Percentiles rank a stretch among this genome's conserved stretches.
Conservation (phyloP, 495 filamentous ascomycete species). For the Neurospora sublineolata region DNA sequence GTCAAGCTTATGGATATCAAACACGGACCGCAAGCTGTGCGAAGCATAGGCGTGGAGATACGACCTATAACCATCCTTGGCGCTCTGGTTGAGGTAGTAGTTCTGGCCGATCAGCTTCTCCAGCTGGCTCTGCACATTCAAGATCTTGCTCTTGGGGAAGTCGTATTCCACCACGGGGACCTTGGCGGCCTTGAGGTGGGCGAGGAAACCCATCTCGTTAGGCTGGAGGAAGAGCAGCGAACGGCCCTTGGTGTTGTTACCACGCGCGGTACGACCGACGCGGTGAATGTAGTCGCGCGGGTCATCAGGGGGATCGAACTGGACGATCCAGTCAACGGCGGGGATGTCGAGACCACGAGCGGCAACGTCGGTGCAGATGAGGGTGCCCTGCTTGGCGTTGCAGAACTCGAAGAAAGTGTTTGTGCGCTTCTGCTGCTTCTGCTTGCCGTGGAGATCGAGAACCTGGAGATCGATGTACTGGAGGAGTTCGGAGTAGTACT, state of each 20-base stretch:
- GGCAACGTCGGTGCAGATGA: conserved; percentile 95
- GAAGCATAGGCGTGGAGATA: conserved; percentile 93
- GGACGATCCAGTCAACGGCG: conserved; percentile 88
- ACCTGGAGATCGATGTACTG: conserved; percentile 95
- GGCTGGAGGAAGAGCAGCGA: conserved; percentile 89
- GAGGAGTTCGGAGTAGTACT: conserved; percentile 85
- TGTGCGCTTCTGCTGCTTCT: conserved; percentile 94
- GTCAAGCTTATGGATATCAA: conserved; percentile 89
- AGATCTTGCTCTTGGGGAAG: conserved; percentile 81
- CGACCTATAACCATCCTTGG: conserved; percentile 57
- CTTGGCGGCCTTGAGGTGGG: conserved; percentile 80
- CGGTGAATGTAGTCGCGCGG: conserved; percentile 92
- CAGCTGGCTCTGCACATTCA: conserved; percentile 89
- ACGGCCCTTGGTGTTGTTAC: conserved; percentile 68
- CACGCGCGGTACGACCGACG: conserved; percentile 88
- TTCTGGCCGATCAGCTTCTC: conserved; percentile 90
- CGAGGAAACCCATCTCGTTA: conserved; percentile 81
- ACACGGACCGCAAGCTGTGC: conserved; percentile 79
- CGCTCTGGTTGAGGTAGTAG: conserved; percentile 87
- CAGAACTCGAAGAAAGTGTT: conserved; percentile 98
- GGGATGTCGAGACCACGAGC: conserved; percentile 91
- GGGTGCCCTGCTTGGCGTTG: conserved; percentile 78
- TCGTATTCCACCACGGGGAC: conserved; percentile 95
- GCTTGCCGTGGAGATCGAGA: conserved; percentile 80
- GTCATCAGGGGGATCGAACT: conserved; percentile 90